A percentile compares a stretch with the other conserved stretches of the same genome.
phyloP scores from a whole-genome alignment of 805 yeast species.

The Huiozyma sinensis region DNA sequence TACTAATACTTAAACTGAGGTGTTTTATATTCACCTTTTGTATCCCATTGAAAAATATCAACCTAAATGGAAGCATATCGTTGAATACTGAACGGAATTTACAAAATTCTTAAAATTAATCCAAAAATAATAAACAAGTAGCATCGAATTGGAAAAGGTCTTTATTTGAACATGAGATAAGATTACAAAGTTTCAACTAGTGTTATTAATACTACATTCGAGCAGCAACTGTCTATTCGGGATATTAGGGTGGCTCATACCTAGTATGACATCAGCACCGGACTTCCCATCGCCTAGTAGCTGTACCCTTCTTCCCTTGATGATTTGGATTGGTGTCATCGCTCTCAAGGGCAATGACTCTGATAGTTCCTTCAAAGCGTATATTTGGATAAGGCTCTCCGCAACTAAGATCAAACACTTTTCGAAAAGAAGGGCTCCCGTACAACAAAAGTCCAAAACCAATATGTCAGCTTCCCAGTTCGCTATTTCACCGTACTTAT shows the following conservation, averaged over 20 bases:
- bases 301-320: conserved; percentile 57
- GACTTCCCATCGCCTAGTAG: conserved; percentile 31
- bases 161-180: too few species aligned
- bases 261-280: conserved; percentile 30
- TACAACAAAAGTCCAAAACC: conserved; percentile 34
- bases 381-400: conserved; percentile 60
- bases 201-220: conserved; percentile 6
- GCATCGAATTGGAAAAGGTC: too few species aligned
- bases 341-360: conserved; percentile 12
- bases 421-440: conserved; percentile 32
- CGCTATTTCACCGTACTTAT: conserved; percentile 45
- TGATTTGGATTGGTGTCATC: conserved; percentile 49
- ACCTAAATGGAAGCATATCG: too few species aligned
- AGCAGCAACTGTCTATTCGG: conserved; percentile 50
- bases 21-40: too few species aligned
- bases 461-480: conserved; percentile 30
- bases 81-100: too few species aligned
- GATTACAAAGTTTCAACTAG: too few species aligned
- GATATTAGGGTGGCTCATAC: conserved; percentile 55
- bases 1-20: too few species aligned
- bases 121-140: too few species aligned
- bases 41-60: too few species aligned
- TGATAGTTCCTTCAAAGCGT: conserved; percentile 33
- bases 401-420: conserved; percentile 45
- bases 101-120: too few species aligned